phyloP scores from a whole-genome alignment of 768 basidiomycete species.

The Tephrocybe sp. region DNA sequence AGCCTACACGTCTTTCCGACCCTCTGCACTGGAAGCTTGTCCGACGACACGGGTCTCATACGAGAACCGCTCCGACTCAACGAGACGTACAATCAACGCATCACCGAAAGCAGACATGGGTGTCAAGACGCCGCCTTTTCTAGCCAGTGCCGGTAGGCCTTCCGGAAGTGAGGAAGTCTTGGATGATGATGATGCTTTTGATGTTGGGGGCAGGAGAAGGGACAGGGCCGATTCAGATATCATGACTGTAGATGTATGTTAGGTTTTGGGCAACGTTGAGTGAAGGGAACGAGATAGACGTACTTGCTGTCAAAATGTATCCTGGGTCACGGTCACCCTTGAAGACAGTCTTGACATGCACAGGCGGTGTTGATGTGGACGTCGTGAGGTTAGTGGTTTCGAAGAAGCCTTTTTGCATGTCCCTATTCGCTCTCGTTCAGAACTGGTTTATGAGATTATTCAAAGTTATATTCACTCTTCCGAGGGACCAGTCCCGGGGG shows the following conservation, averaged over 20 bases:
- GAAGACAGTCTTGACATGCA: constrained; percentile 61
- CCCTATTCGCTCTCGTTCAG: constrained; percentile 30
- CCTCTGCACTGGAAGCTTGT: constrained; percentile 15
- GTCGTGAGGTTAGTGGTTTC: constrained; percentile 70
- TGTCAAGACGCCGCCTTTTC: constrained; percentile 78
- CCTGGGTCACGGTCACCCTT: constrained; percentile 78
- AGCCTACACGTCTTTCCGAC: constrained; percentile 21
- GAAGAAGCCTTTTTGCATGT: constrained; percentile 60
- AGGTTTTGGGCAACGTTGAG: not conserved
- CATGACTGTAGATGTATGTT: constrained; percentile 43
- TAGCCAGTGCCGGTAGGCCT: constrained; percentile 54
- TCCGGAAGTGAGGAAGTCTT: constrained; percentile 30
- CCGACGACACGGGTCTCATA: constrained; percentile 53
- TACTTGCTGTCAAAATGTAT: constrained; percentile 59
- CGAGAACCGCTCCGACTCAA: constrained; percentile 53
- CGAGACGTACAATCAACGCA: constrained; percentile 66
- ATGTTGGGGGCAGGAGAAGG: constrained; percentile 50
- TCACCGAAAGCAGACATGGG: constrained; percentile 83
- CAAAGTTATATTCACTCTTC: constrained; percentile 62
- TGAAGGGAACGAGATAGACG: constrained; percentile 16
- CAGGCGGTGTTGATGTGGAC: constrained; percentile 45
- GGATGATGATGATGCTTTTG: constrained; percentile 16
- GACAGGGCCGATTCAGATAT: constrained; percentile 79
- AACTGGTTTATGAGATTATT: no score
- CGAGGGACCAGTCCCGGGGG: constrained; percentile 63